A percentile compares a stretch with the other conserved stretches of the same genome.
Evolutionary conservation across 805 yeast genomes (phyloP).

Genomic region (Wickerhamomyces hampshirensis): DNA sequence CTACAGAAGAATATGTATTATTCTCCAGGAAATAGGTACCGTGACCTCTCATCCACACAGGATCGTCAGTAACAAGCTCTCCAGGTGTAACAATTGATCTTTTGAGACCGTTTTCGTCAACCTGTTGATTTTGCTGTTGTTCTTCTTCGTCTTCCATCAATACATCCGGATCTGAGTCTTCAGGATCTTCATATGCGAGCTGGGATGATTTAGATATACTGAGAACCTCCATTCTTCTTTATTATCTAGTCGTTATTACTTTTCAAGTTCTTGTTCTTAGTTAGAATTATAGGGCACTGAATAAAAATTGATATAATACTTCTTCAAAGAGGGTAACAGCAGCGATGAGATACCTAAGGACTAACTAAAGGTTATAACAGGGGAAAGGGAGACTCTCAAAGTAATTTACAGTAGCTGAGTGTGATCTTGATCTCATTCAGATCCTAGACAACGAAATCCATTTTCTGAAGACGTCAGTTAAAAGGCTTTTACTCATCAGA

Average conservation of each 20-base stretch:
- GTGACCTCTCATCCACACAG: slow-evolving; percentile 98
- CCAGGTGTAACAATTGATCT: slow-evolving; percentile 82
- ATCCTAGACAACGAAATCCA: no score
- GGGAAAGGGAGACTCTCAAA: no score
- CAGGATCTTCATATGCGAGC: slow-evolving; percentile 11
- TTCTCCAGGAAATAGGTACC: slow-evolving; percentile 83
- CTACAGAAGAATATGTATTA: slow-evolving; percentile 83
- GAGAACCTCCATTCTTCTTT: slow-evolving; percentile 12
- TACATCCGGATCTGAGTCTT: slow-evolving; percentile 36
- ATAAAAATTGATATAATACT: no score
- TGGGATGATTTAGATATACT: slow-evolving; percentile 16
- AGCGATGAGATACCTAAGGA: slow-evolving; percentile 1
- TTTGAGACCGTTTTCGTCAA: slow-evolving; percentile 26
- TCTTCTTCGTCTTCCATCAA: slow-evolving; percentile 10
- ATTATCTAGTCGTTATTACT: no score
- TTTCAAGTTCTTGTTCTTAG: no score
- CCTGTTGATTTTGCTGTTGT: slow-evolving; percentile 24
- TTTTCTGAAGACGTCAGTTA: no score
- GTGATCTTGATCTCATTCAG: no score
- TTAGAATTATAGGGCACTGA: neutral
- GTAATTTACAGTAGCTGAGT: no score
- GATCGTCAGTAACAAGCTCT: slow-evolving; percentile 91
- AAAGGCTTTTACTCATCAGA: no score
- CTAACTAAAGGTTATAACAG: no score
- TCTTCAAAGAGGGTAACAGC: neutral